phyloP scores from a whole-genome alignment of 257 asterid species.

The Nicotiana tabacum region DNA sequence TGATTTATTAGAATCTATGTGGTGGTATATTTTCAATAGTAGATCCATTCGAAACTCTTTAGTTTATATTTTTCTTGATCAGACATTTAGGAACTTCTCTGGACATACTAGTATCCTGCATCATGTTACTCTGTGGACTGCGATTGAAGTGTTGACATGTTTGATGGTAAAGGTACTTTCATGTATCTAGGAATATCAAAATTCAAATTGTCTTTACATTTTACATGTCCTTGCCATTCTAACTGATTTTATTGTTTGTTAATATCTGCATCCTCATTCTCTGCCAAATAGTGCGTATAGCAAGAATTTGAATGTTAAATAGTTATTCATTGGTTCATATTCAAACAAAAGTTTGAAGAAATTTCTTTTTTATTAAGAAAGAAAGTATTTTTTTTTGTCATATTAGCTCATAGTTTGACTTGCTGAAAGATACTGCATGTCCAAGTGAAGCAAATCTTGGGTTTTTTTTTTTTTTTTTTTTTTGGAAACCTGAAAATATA shows the following conservation, averaged over 20 bases:
- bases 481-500: background rate
- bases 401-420: background rate
- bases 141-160: background rate
- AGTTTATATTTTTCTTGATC: background rate
- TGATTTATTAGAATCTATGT: background rate
- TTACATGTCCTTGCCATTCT: background rate
- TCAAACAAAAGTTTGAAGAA: background rate
- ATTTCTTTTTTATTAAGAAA: background rate
- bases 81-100: background rate
- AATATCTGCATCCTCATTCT: background rate
- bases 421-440: background rate
- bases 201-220: background rate
- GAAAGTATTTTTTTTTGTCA: background rate
- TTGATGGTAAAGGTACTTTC: background rate
- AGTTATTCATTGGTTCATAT: background rate
- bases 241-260: background rate
- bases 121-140: background rate
- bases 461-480: background rate
- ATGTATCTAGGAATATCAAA: background rate
- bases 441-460: background rate
- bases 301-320: background rate
- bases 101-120: background rate
- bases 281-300: background rate
- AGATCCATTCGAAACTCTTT: background rate
- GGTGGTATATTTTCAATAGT: background rate